Evolutionary conservation across 192 early-diverging fungal species (phyloP).

Genomic region (Linnemannia zychae): DNA sequence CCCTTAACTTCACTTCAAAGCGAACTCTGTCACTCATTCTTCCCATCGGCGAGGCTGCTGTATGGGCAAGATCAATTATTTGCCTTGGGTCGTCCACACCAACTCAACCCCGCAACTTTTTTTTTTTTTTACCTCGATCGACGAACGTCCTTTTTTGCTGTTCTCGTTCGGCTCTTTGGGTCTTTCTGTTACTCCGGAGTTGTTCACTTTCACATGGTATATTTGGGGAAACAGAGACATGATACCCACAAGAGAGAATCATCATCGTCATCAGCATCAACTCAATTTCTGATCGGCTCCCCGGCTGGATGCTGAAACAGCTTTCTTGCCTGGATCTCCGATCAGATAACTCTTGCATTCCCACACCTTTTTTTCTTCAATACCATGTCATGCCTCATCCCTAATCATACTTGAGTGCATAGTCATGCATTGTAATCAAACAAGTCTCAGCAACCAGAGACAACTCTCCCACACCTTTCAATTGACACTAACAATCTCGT

Average conservation of each 20-base stretch:
- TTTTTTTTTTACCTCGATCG: not conserved
- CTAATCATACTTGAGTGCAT: not conserved
- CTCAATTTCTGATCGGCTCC: not conserved
- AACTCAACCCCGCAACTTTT: not conserved
- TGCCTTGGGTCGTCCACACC: not conserved
- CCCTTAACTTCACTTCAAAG: not conserved
- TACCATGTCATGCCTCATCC: not conserved
- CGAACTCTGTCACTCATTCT: constrained; percentile 1
- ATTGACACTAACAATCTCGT: not conserved
- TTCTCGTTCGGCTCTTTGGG: not conserved
- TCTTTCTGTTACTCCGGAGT: constrained; percentile 1
- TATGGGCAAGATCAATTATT: constrained; percentile 19
- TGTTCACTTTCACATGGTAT: constrained; percentile 1
- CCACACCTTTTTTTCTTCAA: not conserved
- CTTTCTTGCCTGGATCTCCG: not conserved
- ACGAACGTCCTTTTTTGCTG: not conserved
- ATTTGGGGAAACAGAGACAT: not conserved
- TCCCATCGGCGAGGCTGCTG: constrained; percentile 35
- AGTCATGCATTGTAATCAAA: not conserved
- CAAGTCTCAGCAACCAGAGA: not conserved
- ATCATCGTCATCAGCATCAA: not conserved
- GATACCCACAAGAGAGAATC: no score
- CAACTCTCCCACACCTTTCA: not conserved
- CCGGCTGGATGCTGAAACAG: not conserved
- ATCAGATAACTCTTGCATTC: not conserved